Base-by-base conservation (phyloP, 257 asterid genomes). In the Plectranthus barbatus region DNA sequence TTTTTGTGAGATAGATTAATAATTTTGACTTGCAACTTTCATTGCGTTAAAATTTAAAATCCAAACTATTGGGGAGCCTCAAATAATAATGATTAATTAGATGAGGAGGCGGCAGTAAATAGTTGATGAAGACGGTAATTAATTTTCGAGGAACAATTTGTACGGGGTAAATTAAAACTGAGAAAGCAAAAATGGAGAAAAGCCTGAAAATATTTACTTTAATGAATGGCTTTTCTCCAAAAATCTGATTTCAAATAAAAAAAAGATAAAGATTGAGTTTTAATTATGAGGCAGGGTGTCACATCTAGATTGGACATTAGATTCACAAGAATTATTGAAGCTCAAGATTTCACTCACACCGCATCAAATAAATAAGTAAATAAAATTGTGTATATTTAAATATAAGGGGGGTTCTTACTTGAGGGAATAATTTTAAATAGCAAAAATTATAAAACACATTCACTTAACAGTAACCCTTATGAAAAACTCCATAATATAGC, bases 291-390 rank as follows among this genome's bases (percentile, higher is more conserved):
- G 60, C n/a, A n/a, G 9, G 49, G 72, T 56, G 72, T 71, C 77
- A 75, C 80, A 71, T 71, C 77, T 50, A 9, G 72, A 76, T 20
- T 76, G 64, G 80, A 76, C 74, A 7, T 71, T 55, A 66, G 74
- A 70, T 71, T 70, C 80, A 75, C 71, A 20, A 7, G 12, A 61
- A 66, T 48, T 60, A 61, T 59, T 64, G 72, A 31, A 62, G 39
- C n/a, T n/a, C n/a, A n/a, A n/a, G n/a, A n/a, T n/a, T n/a, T n/a
- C n/a, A n/a, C n/a, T n/a, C n/a, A n/a, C n/a, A n/a, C n/a, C n/a
- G n/a, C n/a, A n/a, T n/a, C n/a, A n/a, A n/a, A n/a, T n/a, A n/a
- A n/a, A n/a, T n/a, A n/a, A n/a, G n/a, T n/a, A n/a, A n/a, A n/a
- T n/a, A n/a, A n/a, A n/a, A n/a, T n/a, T n/a, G n/a, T n/a, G n/a